Base-by-base conservation (phyloP, 1,284 basidiomycete species). In the Acaromyces ingoldii region DNA sequence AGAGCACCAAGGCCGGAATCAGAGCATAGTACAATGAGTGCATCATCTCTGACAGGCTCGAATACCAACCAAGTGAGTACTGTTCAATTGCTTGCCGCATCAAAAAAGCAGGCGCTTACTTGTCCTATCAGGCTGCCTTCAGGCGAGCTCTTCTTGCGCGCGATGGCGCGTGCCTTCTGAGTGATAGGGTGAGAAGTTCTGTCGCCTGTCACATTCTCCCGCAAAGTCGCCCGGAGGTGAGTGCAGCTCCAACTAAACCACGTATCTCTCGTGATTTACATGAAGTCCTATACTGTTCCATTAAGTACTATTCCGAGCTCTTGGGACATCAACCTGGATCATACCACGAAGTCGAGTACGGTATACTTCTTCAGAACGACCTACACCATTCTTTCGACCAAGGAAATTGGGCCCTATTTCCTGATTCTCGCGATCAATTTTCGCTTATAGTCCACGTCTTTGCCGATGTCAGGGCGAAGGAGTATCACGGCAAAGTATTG, bases 311-410 rank as follows among this genome's bases (percentile, higher is more conserved):
- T 22, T 17, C 17, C 17, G 36, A 37, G 36, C 17, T 37, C 36
- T 22, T 37, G 24, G 36, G 36, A 37, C 24, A 37, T 22, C 17
- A 22, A 37, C 36, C 36, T 22, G 24, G 36, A 17, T 37, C 36
- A 17, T 22, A 17, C 17, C 36, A 37, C 24, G 36, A 37, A 22
- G 36, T 37, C 17, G 36, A 22, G 17, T 37, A 17, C 24, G 36
- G 36, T 17, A 37, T 37, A 22, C 36, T 37, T 17, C 36, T 37
- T 17, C 24, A 17, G 24, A 22, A 22, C 17, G 17, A 17, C 17
- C 36, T 37, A 22, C 36, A 37, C 36, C 36, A 37, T 37, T 37
- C 36, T 37, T 37, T 37, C 24, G 36, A 37, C 36, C 36, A 37
- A 22, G 36, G 17, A 37, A 22, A 37, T 17, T 37, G 36, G 36